Conservation (phyloP, 179 eudicot genomes). For the Heliamphora pulchella region DNA sequence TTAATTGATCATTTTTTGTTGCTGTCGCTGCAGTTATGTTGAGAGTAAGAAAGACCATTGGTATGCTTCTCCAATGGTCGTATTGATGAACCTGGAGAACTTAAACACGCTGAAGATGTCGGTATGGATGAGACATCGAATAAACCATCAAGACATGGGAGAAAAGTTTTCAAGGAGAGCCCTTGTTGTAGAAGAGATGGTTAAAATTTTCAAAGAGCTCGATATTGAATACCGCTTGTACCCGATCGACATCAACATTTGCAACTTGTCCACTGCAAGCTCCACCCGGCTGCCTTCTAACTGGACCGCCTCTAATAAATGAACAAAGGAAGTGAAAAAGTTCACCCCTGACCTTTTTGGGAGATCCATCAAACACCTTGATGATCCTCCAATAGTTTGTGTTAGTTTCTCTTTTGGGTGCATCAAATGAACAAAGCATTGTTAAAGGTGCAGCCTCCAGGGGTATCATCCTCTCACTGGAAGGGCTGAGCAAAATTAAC, state of each 20-base stretch:
- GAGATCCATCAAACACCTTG: too few species aligned
- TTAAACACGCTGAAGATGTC: conserved; percentile 40
- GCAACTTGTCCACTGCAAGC: conserved; percentile 34
- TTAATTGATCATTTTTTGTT: not conserved
- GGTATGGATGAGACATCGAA: conserved; percentile 61
- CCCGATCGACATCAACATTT: conserved; percentile 50
- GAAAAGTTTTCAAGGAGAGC: conserved; percentile 55
- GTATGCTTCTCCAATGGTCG: conserved; percentile 49
- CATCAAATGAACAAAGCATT: not conserved
- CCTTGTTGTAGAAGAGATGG: conserved; percentile 52
- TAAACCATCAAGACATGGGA: conserved; percentile 75
- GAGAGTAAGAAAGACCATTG: conserved; percentile 63
- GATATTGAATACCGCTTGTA: conserved; percentile 56
- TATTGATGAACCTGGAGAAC: conserved; percentile 44
- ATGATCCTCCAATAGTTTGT: too few species aligned
- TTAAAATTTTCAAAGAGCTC: conserved; percentile 50
- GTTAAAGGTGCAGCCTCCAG: not conserved
- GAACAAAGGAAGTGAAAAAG: conserved; percentile 8
- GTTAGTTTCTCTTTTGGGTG: not conserved
- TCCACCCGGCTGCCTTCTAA: conserved; percentile 31
- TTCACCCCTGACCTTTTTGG: too few species aligned
- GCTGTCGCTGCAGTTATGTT: conserved; percentile 24
- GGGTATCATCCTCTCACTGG: not conserved
- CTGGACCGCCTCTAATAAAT: conserved; percentile 26
- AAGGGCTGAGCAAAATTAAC: conserved; percentile 11